phyloP scores from a whole-genome alignment of 1,284 basidiomycete species.

The Puccinia novopanici region DNA sequence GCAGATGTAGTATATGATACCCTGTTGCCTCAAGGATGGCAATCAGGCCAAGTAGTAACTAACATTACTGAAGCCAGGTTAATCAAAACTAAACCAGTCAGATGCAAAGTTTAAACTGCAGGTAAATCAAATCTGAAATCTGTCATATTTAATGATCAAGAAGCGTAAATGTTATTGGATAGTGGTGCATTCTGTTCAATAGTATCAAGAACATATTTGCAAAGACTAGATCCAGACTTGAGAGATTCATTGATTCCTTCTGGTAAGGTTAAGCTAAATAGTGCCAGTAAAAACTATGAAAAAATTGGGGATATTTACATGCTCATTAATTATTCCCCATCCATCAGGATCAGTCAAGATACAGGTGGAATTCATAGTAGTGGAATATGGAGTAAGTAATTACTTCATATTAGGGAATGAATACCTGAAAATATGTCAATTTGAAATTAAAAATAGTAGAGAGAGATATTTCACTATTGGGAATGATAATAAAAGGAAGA shows the following conservation, averaged over 20 bases:
- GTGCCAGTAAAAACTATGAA: conserved; percentile 8
- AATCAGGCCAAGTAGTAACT: neutral
- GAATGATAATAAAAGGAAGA: neutral
- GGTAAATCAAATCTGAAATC: neutral
- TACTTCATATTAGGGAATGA: conserved; percentile 15
- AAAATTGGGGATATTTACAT: neutral
- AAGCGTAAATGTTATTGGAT: neutral
- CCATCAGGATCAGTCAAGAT: neutral
- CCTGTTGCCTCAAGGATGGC: no score
- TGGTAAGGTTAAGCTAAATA: neutral
- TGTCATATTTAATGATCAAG: neutral
- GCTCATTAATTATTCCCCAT: neutral
- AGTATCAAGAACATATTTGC: neutral
- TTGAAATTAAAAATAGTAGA: neutral
- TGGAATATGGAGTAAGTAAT: neutral
- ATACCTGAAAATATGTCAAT: neutral
- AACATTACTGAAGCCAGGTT: neutral
- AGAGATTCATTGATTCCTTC: neutral
- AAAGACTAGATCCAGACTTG: neutral
- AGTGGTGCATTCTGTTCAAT: neutral
- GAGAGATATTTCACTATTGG: conserved; percentile 16
- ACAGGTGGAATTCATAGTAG: conserved; percentile 1
- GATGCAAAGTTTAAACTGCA: neutral
- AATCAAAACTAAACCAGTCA: neutral
- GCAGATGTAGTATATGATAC: no score